These are phyloP conservation scores for Phialophora expanda DNA, from an alignment of 2,329 filamentous ascomycete species.

Conservation along the genomic window DNA sequence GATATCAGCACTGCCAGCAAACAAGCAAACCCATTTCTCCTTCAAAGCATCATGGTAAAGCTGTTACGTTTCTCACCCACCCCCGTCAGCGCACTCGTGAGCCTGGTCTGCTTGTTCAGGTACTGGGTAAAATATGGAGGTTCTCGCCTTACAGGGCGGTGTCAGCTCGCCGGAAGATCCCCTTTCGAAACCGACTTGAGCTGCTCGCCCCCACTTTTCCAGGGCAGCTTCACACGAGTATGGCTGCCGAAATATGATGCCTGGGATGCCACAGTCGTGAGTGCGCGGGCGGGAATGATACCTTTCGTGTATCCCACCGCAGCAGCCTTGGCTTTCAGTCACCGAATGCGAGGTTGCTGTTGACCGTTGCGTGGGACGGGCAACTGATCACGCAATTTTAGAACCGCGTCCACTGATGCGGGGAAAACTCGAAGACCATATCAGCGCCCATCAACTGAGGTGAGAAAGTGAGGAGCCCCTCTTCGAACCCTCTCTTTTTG, in stretches of 20 bases:
- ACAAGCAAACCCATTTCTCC: neutral
- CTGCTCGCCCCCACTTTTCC: neutral
- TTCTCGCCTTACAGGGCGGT: neutral
- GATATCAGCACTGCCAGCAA: conserved; percentile 5
- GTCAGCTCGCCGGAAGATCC: conserved; percentile 7
- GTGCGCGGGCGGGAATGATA: neutral
- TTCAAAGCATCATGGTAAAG: neutral
- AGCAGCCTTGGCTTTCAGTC: neutral
- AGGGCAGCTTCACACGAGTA: neutral
- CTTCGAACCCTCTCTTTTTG: neutral
- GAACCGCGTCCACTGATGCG: conserved; percentile 3
- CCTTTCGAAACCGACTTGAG: neutral
- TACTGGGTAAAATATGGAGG: neutral
- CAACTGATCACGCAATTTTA: conserved; percentile 14
- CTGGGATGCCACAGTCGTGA: neutral
- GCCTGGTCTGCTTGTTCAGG: neutral
- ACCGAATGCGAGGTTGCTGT: neutral
- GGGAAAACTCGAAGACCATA: conserved; percentile 2
- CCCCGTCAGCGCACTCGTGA: neutral
- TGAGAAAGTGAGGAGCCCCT: conserved; percentile 7
- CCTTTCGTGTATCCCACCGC: neutral
- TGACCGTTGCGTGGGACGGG: conserved; percentile 5
- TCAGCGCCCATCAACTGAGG: neutral
- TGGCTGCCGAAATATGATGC: neutral
- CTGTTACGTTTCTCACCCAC: neutral